Evolutionary conservation across 2,329 filamentous ascomycete species (phyloP).

Genomic region (Phoma sp.): DNA sequence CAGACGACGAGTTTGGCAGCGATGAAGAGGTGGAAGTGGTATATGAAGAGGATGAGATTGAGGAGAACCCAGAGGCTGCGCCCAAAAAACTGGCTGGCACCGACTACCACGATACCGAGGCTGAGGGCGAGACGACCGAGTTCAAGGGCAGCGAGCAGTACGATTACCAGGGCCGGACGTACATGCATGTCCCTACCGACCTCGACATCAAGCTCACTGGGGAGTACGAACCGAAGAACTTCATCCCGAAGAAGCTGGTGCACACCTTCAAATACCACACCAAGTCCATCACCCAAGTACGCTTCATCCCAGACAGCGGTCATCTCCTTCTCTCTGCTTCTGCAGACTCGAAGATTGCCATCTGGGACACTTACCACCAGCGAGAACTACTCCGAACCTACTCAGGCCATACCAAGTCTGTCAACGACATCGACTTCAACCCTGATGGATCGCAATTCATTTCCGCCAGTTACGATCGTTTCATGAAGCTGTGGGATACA

Average conservation of each 20-base stretch:
- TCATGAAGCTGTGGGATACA: slow-evolving; percentile 98
- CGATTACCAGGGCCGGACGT: slow-evolving; percentile 95
- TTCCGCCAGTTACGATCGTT: slow-evolving; percentile 89
- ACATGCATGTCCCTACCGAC: slow-evolving; percentile 90
- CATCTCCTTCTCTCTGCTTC: slow-evolving; percentile 89
- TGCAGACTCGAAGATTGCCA: slow-evolving; percentile 87
- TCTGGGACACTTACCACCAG: slow-evolving; percentile 93
- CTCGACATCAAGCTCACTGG: slow-evolving; percentile 66
- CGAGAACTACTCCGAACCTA: slow-evolving; percentile 90
- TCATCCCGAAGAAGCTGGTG: slow-evolving; percentile 90
- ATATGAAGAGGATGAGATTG: slow-evolving; percentile 76
- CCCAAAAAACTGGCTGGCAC: slow-evolving; percentile 63
- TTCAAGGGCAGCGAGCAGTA: slow-evolving; percentile 84
- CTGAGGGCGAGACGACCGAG: slow-evolving; percentile 73
- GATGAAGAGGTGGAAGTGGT: slow-evolving; percentile 77
- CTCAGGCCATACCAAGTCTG: slow-evolving; percentile 84
- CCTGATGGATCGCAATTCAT: slow-evolving; percentile 82
- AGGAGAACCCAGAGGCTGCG: slow-evolving; percentile 65
- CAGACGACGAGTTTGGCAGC: slow-evolving; percentile 66
- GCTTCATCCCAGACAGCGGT: slow-evolving; percentile 86
- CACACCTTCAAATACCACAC: slow-evolving; percentile 86
- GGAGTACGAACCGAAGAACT: slow-evolving; percentile 82
- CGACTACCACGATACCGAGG: slow-evolving; percentile 57
- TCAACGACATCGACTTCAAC: slow-evolving; percentile 91
- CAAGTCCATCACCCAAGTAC: slow-evolving; percentile 85